phyloP scores from a whole-genome alignment of 1,284 basidiomycete genomes.

The Cerioporus squamosus region DNA sequence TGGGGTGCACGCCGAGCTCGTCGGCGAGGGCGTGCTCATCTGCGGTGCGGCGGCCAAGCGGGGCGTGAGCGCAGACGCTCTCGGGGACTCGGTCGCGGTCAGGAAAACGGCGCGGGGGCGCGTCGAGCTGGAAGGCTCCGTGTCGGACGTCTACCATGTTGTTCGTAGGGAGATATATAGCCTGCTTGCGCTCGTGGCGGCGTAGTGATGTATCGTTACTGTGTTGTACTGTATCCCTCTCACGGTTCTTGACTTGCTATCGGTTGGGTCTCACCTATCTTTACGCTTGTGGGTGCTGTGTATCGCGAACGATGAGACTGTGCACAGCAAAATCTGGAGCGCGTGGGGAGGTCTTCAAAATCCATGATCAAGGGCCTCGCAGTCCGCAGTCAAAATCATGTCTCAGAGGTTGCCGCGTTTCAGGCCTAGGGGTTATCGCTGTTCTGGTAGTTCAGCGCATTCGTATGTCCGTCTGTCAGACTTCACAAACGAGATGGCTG shows the following conservation, averaged over 20 bases:
- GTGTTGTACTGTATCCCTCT: slow-evolving; percentile 3
- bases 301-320: no score
- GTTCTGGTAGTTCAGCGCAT: no score
- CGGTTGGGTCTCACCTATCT: no score
- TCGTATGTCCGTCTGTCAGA: no score
- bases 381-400: no score
- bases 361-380: no score
- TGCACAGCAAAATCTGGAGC: no score
- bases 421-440: no score
- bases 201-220: slow-evolving; percentile 38
- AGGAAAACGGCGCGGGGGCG: slow-evolving; percentile 83
- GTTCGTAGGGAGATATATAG: slow-evolving; percentile 89
- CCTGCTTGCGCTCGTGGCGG: slow-evolving; percentile 84
- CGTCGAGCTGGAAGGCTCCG: slow-evolving; percentile 87
- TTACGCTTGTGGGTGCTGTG: no score
- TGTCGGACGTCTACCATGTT: slow-evolving; percentile 87
- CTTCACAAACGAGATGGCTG: no score
- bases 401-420: no score
- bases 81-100: slow-evolving; percentile 85
- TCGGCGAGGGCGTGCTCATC: slow-evolving; percentile 94
- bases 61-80: slow-evolving; percentile 47
- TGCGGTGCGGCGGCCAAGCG: slow-evolving; percentile 74
- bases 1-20: slow-evolving; percentile 87
- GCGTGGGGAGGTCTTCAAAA: no score
- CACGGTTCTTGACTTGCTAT: background rate